Percentiles rank a stretch among this genome's conserved stretches.
Conservation (phyloP, 2,329 filamentous ascomycete species). For the Fonsecaea erecta region DNA sequence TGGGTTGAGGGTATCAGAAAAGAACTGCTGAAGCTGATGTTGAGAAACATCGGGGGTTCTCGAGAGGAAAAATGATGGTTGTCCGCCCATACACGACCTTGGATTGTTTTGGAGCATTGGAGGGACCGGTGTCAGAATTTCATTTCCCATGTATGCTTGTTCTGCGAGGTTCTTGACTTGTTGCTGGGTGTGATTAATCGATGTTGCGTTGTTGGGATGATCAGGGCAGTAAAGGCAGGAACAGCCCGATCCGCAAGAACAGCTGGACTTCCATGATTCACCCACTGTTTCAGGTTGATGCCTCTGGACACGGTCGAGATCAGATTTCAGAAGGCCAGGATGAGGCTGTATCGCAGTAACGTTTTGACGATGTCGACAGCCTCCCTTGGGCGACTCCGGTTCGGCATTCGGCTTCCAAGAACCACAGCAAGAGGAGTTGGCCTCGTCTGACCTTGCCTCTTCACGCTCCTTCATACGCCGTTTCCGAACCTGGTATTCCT, state of each 20-base stretch:
- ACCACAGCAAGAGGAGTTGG: conserved; percentile 29
- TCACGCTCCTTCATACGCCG: conserved; percentile 31
- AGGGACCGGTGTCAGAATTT: conserved; percentile 21
- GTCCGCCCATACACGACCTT: conserved; percentile 37
- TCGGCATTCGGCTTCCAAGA: conserved; percentile 24
- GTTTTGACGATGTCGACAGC: conserved; percentile 36
- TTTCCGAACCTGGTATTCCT: conserved; percentile 32
- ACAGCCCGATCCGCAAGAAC: conserved; percentile 37
- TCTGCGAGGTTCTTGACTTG: conserved; percentile 35
- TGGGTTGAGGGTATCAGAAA: conserved; percentile 24
- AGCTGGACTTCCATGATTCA: conserved; percentile 26
- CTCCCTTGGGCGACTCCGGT: conserved; percentile 18
- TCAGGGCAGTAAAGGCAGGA: conserved; percentile 38
- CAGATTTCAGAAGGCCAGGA: conserved; percentile 3
- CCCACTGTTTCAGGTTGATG: neutral
- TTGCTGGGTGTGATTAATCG: conserved; percentile 33
- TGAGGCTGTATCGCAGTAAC: conserved; percentile 22
- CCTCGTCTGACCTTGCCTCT: conserved; percentile 19
- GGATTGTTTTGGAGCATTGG: conserved; percentile 25
- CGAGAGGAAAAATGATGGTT: conserved; percentile 33
- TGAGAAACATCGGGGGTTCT: conserved; percentile 29
- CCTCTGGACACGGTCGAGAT: conserved; percentile 1
- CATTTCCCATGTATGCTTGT: conserved; percentile 26
- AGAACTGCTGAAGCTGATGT: conserved; percentile 32
- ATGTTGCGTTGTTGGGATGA: conserved; percentile 38